Base-by-base conservation (phyloP, 1,284 basidiomycete genomes). In the Naganishia sp. region DNA sequence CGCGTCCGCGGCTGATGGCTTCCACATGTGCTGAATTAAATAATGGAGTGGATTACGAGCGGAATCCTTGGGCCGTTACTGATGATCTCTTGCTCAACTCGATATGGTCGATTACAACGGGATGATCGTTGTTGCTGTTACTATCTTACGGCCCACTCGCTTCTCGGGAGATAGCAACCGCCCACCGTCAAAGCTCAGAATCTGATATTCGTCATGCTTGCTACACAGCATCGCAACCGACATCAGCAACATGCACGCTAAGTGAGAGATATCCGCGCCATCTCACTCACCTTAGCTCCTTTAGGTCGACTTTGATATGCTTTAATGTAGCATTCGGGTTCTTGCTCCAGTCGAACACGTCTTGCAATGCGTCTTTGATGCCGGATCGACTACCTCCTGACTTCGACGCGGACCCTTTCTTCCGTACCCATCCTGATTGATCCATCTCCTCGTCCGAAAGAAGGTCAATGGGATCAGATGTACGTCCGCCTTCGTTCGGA, bases 281-380 rank as follows among this genome's bases (percentile, higher is more conserved):
- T 54, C 53, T 17, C 25, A 82, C 86, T 69, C 67, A 87, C 87
- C 77, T 81, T 6, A 88, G 74, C 43, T 70, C 76, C 47, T 77
- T 80, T 7, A 80, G 67, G 47, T 82, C 82, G 31, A 88, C 74
- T 52, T 85, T 77, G 72, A 88, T 86, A 31, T 77, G 67, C 46
- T 81, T 82, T 56, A 87, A 73, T 3, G 84, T 75, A 23, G 80
- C 74, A 0, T 71, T 66, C 7, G 79, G 71, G 43, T 79, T 72
- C 17, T 78, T 69, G 21, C 76, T 70, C 52, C 65, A 62, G n/a
- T 67, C 66, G n/a, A 54, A 46, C 18, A 45, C 42, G 23, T 56
- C 23, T 21, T 45, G 58, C 28, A 61, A 41, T 18, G 45, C n/a
- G 47, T 57, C 23, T 56, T 65, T 17, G 15, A 39, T 60, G 43